Base-by-base conservation (phyloP, 495 filamentous ascomycete genomes). In the Penicillium tannophilum region DNA sequence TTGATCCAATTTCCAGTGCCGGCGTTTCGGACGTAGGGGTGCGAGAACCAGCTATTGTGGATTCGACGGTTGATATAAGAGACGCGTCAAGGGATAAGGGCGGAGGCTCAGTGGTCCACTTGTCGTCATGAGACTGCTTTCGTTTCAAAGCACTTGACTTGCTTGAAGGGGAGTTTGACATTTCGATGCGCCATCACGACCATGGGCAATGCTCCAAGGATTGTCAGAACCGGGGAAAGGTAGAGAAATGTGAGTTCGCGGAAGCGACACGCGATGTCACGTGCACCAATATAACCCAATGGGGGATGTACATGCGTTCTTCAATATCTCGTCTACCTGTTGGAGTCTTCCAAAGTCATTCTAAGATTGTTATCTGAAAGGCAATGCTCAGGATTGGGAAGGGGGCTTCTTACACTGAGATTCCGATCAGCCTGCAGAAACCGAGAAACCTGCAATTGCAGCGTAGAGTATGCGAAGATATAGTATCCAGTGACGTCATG, bases 101-200 rank as follows among this genome's bases (percentile, higher is more conserved):
- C 12, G 20, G 11, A n/a, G 53, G 26, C 6, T 14, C 50, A 14
- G 47, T 1, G 19, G 50, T 20, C 16, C 8, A 23, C 43, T 49
- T 9, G 11, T 53, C 55, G 59, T 60, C 54, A 35, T 61, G 47
- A 46, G 6, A 35, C 52, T 59, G 57, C 47, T 69, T 74, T 19
- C 69, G 59, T 58, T 71, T 69, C 14, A 62, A 39, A 16, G 53
- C 0, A 6, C 24, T 17, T 44, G 10, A 54, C 28, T 30, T 35
- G 26, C 12, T 42, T 46, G 52, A 46, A 33, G 20, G 50, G 41
- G 26, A 55, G 41, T 61, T 58, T 33, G 66, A 54, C 72, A 74
- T 75, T 24, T 63, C 63, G 63, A 63, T 41, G 51, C 57, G 41
- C 64, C 73, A 76, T 74, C n/a, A 55, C 64, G 65, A 50, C 59